Percentiles rank a stretch among this genome's conserved stretches.
phyloP scores from a whole-genome alignment of 2,329 filamentous ascomycete genomes.

The Neofusicoccum ribis region DNA sequence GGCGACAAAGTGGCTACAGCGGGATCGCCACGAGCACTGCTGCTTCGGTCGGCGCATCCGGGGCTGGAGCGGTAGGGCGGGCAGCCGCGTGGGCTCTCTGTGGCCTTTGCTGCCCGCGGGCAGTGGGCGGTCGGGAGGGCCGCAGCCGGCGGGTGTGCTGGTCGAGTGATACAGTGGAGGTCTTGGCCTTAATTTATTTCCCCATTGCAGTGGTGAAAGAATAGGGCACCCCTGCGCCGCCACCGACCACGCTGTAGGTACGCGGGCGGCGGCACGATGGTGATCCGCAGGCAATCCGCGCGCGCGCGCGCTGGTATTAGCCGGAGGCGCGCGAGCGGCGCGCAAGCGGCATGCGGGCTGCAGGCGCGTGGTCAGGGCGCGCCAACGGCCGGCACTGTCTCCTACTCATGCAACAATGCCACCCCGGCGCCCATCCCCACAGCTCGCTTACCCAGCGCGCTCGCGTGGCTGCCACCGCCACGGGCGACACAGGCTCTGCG shows the following conservation, averaged over 20 bases:
- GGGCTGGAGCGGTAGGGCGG: background rate
- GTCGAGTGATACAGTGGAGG: conserved; percentile 26
- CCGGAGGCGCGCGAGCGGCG: background rate
- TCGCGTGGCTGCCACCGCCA: conserved; percentile 21
- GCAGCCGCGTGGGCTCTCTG: background rate
- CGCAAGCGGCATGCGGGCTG: background rate
- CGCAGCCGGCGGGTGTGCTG: conserved; percentile 6
- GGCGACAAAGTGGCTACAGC: background rate
- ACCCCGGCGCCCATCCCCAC: conserved; percentile 12
- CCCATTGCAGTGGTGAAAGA: conserved; percentile 18
- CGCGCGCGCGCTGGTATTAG: background rate
- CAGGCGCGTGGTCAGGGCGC: background rate
- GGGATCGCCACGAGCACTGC: background rate
- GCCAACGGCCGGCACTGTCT: background rate
- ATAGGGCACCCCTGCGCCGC: conserved; percentile 24
- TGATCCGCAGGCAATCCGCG: conserved; percentile 1
- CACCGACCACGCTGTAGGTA: conserved; percentile 6
- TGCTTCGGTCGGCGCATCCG: background rate
- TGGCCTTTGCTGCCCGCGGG: background rate
- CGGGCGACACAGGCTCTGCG: background rate
- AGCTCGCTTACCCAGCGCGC: conserved; percentile 9
- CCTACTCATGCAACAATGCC: conserved; percentile 1
- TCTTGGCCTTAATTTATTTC: conserved; percentile 31
- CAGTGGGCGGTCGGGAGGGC: background rate
- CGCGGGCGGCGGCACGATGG: background rate